These are phyloP conservation scores for Salix exigua DNA, from an alignment of 345 rosid species.

Conservation along the genomic window DNA sequence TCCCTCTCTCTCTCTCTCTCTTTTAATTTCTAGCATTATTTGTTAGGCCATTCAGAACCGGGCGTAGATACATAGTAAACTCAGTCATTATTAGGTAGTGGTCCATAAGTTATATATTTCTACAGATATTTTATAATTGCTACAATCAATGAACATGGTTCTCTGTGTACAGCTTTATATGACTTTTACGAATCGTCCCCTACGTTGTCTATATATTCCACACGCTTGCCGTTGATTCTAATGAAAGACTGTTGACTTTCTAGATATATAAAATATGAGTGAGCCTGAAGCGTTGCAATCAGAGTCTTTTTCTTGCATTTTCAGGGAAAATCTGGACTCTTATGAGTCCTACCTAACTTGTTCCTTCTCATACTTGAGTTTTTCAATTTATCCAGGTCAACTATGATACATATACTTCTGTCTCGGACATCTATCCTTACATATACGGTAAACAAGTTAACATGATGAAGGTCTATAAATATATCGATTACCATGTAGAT, in stretches of 20 bases:
- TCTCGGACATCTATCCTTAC: too few relatives aligned
- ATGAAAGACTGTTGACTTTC: not conserved
- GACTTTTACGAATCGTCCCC: not conserved
- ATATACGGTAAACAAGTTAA: too few relatives aligned
- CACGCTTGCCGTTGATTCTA: not conserved
- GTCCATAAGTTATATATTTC: not conserved
- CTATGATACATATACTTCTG: not conserved
- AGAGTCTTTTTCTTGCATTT: not conserved
- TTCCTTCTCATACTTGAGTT: not conserved
- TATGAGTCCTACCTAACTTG: slow-evolving; percentile 13
- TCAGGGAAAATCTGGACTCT: not conserved
- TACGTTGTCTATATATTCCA: not conserved
- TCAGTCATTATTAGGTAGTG: not conserved
- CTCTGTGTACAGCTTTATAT: not conserved
- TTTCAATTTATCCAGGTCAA: not conserved
- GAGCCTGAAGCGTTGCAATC: not conserved
- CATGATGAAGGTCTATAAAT: too few relatives aligned
- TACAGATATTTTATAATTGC: not conserved
- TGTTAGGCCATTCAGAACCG: not conserved
- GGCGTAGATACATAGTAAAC: not conserved
- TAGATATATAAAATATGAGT: not conserved
- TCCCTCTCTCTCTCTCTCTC: too few relatives aligned
- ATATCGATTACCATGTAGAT: rapidly evolving
- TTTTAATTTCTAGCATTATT: not conserved
- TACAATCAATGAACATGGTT: not conserved